Evolutionary conservation across 2,329 filamentous ascomycete genomes (phyloP).

Genomic region (Clathrospora elynae): DNA sequence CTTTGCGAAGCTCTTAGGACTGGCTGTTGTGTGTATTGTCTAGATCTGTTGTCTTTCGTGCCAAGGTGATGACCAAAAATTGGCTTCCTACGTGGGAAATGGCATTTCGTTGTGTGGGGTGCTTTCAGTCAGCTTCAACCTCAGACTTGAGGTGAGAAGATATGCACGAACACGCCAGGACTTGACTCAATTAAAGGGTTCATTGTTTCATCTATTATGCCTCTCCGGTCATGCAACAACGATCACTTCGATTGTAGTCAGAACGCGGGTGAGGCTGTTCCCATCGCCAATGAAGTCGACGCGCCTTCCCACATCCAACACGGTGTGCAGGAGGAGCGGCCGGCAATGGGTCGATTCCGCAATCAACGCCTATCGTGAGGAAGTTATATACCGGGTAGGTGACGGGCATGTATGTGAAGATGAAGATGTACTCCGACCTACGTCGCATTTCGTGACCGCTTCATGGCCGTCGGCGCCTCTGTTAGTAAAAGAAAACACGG

Average conservation of each 20-base stretch:
- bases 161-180: constrained; percentile 1
- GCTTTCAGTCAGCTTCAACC: constrained; percentile 19
- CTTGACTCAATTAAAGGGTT: constrained; percentile 22
- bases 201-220: constrained; percentile 6
- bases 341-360: constrained; percentile 11
- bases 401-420: constrained; percentile 11
- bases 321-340: constrained; percentile 13
- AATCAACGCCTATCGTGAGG: constrained; percentile 7
- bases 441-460: constrained; percentile 28
- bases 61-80: not conserved
- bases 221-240: constrained; percentile 1
- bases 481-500: constrained; percentile 3
- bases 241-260: not conserved
- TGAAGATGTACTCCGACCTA: constrained; percentile 9
- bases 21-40: no score
- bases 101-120: constrained; percentile 4
- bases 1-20: no score
- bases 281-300: constrained; percentile 3
- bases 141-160: constrained; percentile 25
- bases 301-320: constrained; percentile 12
- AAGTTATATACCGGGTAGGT: constrained; percentile 7
- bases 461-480: constrained; percentile 30
- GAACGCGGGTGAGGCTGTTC: constrained; percentile 8
- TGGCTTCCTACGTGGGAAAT: constrained; percentile 3
- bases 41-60: not conserved